A percentile compares a stretch with the other conserved stretches of the same genome.
These are phyloP conservation scores for Nidula microcarpa DNA, from an alignment of 768 basidiomycete genomes.

Conservation along the genomic window DNA sequence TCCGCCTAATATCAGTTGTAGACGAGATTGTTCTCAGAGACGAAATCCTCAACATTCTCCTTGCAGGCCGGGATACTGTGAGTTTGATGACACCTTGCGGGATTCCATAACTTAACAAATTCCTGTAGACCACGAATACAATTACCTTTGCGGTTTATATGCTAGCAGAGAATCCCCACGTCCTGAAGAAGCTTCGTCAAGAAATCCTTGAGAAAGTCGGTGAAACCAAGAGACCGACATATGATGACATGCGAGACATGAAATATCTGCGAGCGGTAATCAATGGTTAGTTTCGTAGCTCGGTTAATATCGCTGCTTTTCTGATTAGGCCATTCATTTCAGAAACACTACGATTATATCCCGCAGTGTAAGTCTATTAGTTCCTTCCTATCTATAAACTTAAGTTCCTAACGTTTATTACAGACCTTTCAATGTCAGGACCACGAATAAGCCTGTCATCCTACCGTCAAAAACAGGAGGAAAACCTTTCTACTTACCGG, in stretches of 20 bases:
- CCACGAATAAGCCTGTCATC: neutral
- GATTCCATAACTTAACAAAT: conserved; percentile 18
- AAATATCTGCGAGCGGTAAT: conserved; percentile 57
- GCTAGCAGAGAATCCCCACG: conserved; percentile 48
- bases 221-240: conserved; percentile 38
- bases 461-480: neutral
- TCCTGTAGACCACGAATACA: conserved; percentile 41
- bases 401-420: neutral
- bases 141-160: conserved; percentile 55
- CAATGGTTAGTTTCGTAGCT: conserved; percentile 33
- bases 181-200: conserved; percentile 41
- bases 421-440: conserved; percentile 33
- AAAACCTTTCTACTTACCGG: neutral
- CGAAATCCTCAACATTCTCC: neutral
- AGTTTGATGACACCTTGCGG: neutral
- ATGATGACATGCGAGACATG: conserved; percentile 54
- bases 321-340: conserved; percentile 3
- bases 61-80: neutral
- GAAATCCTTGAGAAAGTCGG: conserved; percentile 51
- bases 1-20: conserved; percentile 30
- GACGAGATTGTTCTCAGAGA: no score
- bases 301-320: neutral
- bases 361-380: conserved; percentile 37
- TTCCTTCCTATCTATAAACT: neutral
- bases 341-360: conserved; percentile 54